Base-by-base conservation (phyloP, 441 rosid genomes). In the Eruca vesicaria region DNA sequence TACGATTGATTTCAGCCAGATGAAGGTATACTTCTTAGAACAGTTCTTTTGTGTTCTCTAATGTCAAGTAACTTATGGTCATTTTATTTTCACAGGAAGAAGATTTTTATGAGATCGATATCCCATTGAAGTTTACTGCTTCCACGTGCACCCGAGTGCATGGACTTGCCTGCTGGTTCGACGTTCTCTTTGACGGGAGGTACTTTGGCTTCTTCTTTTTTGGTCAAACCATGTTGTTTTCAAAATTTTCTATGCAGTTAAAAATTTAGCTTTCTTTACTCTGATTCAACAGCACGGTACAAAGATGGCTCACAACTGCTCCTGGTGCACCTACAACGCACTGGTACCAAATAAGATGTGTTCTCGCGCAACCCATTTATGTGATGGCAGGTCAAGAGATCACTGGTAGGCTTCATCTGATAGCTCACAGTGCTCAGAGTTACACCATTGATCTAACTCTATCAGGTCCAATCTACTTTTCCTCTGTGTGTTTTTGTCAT, bases 161-260 rank as follows among this genome's bases (percentile, higher is more conserved):
- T 72, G 98, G 98, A 10, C 81, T 93, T 81, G 98, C 98, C 70
- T 93, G 97, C 78, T 93, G 98, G 98, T 93, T 93, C 33, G 98
- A 93, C 64, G 97, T 93, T 62, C 80, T 93, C 72, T 93, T 93
- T 66, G 83, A 91, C 52, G 98, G 98, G 71, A 90, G 97, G 98
- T 83, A 80, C 78, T 28, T 61, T 31, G 36, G 33, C 59, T 55
- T 23, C 23, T 41, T 53, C n/a, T n/a, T 52, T 14, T 43, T 43
- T 6, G 52, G 2, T 19, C 45, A 32, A 32, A 36, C 55, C 66
- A n/a, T 15, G 12, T 50, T 8, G n/a, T n/a, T n/a, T n/a, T n/a
- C n/a, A n/a, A n/a, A n/a, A n/a, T 43, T 28, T 68, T 20, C 15
- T 66, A 60, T 64, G 72, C 28, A 15, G 15, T 16, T n/a, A 52